Percentiles rank a stretch among this genome's conserved stretches.
These are phyloP conservation scores for Cystofilobasidium ferigula DNA, from an alignment of 768 basidiomycete genomes.

Conservation along the genomic window DNA sequence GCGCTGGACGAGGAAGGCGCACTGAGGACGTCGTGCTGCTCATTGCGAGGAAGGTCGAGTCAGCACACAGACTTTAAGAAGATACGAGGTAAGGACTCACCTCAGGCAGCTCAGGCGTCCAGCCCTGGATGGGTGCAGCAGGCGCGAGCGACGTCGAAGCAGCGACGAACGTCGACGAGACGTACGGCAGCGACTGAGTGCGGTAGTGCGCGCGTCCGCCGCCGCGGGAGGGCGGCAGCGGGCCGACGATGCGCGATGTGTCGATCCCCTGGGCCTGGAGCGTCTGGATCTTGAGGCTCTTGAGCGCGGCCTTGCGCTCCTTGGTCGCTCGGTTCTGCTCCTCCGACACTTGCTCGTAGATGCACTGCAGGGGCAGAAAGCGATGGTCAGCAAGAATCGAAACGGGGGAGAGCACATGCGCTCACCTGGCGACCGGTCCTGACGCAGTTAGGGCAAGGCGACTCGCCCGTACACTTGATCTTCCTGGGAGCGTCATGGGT, in stretches of 20 bases:
- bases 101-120: background rate
- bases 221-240: background rate
- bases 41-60: background rate
- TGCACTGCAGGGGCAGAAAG: background rate
- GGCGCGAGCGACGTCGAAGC: background rate
- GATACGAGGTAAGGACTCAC: background rate
- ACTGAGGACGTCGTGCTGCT: background rate
- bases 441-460: background rate
- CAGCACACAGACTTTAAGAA: background rate
- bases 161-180: no score
- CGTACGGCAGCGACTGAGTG: background rate
- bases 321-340: constrained; percentile 2
- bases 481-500: background rate
- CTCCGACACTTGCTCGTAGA: constrained; percentile 6
- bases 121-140: background rate
- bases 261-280: background rate
- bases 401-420: background rate
- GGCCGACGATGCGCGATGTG: background rate
- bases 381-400: background rate
- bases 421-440: constrained; percentile 5
- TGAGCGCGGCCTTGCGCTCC: constrained; percentile 1
- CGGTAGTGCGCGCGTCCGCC: background rate
- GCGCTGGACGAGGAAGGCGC: background rate
- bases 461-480: constrained; percentile 6
- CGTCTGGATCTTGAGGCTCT: constrained; percentile 5